A percentile compares a stretch with the other conserved stretches of the same genome.
Evolutionary conservation across 2,329 filamentous ascomycete species (phyloP).

Genomic region (Colletotrichum musicola): DNA sequence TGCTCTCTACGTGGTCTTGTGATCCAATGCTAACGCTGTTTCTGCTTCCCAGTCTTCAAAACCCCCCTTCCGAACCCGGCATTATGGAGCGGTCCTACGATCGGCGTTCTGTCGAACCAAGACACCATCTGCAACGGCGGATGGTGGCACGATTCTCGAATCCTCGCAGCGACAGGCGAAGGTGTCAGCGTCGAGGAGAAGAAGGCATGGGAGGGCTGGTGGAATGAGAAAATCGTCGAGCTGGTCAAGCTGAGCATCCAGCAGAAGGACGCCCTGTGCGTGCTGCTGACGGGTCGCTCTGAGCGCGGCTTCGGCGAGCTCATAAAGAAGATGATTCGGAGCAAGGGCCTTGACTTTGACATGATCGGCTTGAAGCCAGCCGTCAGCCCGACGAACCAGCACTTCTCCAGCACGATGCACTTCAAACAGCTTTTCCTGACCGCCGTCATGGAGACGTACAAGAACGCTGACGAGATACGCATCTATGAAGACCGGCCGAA

Average conservation of each 20-base stretch:
- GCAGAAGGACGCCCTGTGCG: constrained; percentile 85
- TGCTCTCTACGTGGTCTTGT: background rate
- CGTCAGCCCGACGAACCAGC: constrained; percentile 82
- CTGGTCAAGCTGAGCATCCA: constrained; percentile 84
- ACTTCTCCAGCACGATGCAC: constrained; percentile 84
- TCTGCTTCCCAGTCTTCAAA: constrained; percentile 77
- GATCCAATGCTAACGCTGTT: constrained; percentile 26
- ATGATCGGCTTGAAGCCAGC: constrained; percentile 89
- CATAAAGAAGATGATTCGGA: constrained; percentile 82
- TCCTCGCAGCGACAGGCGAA: constrained; percentile 87
- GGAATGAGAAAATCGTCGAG: constrained; percentile 91
- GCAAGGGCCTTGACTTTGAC: constrained; percentile 87
- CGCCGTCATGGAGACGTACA: constrained; percentile 88
- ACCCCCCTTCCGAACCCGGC: constrained; percentile 91
- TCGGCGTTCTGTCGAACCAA: constrained; percentile 81
- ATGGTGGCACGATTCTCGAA: constrained; percentile 96
- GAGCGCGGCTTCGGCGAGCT: constrained; percentile 83
- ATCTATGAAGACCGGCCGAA: constrained; percentile 76
- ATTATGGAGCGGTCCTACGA: constrained; percentile 84
- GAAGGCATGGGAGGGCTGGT: constrained; percentile 91
- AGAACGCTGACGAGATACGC: constrained; percentile 83
- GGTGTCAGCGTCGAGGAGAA: constrained; percentile 86
- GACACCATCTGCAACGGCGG: constrained; percentile 86
- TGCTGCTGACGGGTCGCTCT: constrained; percentile 88
- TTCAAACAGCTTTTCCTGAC: constrained; percentile 92